A percentile compares a stretch with the other conserved stretches of the same genome.
Conservation (phyloP, 2,329 filamentous ascomycete genomes). For the Thermothelomyces thermophilus region DNA sequence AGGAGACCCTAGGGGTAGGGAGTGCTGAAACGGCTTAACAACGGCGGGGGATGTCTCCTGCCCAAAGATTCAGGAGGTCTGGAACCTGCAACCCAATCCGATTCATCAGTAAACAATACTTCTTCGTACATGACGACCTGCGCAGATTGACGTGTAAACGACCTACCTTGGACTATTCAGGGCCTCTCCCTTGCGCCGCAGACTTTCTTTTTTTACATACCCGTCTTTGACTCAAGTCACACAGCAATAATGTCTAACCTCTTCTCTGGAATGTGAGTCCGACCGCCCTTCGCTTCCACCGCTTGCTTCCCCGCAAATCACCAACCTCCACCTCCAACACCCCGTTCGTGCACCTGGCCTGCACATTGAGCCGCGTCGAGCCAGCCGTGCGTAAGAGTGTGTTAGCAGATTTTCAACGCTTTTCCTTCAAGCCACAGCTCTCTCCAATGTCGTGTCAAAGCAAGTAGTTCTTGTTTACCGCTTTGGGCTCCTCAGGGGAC, state of each 20-base stretch:
- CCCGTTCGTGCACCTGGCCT: conserved; percentile 1
- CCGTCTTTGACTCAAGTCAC: background rate
- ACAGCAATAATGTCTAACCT: conserved; percentile 47
- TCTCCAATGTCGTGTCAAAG: background rate
- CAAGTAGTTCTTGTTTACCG: conserved; percentile 3
- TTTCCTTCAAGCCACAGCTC: background rate
- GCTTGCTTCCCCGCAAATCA: conserved; percentile 17
- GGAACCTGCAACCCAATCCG: conserved; percentile 12
- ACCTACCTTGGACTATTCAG: conserved; percentile 2
- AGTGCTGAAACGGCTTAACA: conserved; percentile 16
- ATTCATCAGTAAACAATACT: conserved; percentile 14
- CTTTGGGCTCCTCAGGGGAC: background rate
- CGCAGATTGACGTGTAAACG: background rate
- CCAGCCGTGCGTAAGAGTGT: conserved; percentile 11
- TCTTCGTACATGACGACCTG: conserved; percentile 1
- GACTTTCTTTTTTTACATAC: background rate
- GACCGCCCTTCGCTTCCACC: conserved; percentile 7
- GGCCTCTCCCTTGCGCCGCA: background rate
- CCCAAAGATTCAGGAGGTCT: conserved; percentile 4
- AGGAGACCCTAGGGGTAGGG: background rate
- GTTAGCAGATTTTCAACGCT: conserved; percentile 8
- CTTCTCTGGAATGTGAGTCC: conserved; percentile 56
- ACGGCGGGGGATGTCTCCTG: conserved; percentile 10
- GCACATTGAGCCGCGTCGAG: conserved; percentile 6
- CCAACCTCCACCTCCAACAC: conserved; percentile 4